These are phyloP conservation scores for Trichothecium sympodiale DNA, from an alignment of 2,329 filamentous ascomycete species.

Conservation along the genomic window DNA sequence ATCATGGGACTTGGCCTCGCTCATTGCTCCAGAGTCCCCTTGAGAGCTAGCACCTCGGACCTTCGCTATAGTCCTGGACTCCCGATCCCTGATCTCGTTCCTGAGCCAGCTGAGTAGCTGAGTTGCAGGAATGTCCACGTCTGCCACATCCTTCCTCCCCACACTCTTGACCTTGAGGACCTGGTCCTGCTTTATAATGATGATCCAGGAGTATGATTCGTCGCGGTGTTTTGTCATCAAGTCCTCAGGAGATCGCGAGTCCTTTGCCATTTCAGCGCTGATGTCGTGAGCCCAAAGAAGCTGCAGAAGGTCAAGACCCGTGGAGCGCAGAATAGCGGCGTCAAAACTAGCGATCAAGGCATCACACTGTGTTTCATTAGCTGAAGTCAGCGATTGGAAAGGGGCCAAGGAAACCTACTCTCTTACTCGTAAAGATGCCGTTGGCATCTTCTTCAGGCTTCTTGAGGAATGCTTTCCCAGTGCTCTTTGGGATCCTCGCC, in stretches of 20 bases:
- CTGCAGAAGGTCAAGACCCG: conserved; percentile 66
- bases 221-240: conserved; percentile 66
- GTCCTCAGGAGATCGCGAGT: conserved; percentile 70
- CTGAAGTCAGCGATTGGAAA: neutral
- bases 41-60: conserved; percentile 16
- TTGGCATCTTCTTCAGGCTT: conserved; percentile 54
- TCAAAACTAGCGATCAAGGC: conserved; percentile 87
- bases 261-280: conserved; percentile 76
- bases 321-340: conserved; percentile 59
- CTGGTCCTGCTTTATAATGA: conserved; percentile 72
- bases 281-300: conserved; percentile 75
- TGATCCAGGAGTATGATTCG: conserved; percentile 73
- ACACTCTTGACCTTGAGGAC: conserved; percentile 72
- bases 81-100: conserved; percentile 69
- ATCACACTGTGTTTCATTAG: conserved; percentile 51
- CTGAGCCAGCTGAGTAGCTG: conserved; percentile 75
- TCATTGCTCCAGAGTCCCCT: conserved; percentile 13
- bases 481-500: conserved; percentile 49
- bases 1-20: conserved; percentile 29
- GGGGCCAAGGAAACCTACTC: conserved; percentile 35
- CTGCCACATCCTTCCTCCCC: conserved; percentile 60
- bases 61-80: conserved; percentile 45
- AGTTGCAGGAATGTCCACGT: conserved; percentile 61
- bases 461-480: conserved; percentile 52
- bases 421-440: conserved; percentile 48